Conservation (phyloP, 2,329 filamentous ascomycete species). For the Colletotrichum falcatum region DNA sequence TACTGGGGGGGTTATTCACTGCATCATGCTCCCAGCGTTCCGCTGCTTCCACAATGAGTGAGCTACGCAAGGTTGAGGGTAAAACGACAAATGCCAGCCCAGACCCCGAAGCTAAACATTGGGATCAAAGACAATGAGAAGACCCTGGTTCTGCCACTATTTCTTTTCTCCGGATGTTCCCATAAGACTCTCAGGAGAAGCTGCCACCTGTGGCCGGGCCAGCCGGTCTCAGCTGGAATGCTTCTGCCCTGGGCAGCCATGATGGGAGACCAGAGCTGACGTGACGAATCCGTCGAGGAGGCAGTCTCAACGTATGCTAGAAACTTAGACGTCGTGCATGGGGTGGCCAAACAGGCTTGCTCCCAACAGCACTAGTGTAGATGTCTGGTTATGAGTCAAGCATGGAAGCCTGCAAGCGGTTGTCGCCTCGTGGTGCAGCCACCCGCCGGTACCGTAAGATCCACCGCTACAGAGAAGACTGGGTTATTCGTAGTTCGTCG, state of each 20-base stretch:
- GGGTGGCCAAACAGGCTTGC: constrained; percentile 34
- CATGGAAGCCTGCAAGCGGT: constrained; percentile 28
- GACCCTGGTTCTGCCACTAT: constrained; percentile 30
- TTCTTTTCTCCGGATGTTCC: constrained; percentile 3
- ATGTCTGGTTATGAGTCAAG: constrained; percentile 38
- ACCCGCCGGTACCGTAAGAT: constrained; percentile 27
- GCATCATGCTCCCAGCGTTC: constrained; percentile 36
- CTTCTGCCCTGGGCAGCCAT: background rate
- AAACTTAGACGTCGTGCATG: constrained; percentile 26
- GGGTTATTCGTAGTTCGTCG: constrained; percentile 19
- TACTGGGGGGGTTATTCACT: constrained; percentile 28
- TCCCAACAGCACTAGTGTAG: constrained; percentile 25
- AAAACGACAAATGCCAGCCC: constrained; percentile 10
- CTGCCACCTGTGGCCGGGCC: background rate
- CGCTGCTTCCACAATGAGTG: constrained; percentile 26
- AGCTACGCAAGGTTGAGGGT: constrained; percentile 11
- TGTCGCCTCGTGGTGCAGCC: constrained; percentile 27
- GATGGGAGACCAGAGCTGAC: background rate
- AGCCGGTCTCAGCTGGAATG: background rate
- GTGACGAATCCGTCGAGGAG: background rate
- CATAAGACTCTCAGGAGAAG: constrained; percentile 2
- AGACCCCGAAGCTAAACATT: constrained; percentile 1
- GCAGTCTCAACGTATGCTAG: background rate
- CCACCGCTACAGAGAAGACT: constrained; percentile 20
- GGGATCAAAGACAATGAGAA: background rate